Base-by-base conservation (phyloP, 345 rosid species). In the Angophora floribunda region DNA sequence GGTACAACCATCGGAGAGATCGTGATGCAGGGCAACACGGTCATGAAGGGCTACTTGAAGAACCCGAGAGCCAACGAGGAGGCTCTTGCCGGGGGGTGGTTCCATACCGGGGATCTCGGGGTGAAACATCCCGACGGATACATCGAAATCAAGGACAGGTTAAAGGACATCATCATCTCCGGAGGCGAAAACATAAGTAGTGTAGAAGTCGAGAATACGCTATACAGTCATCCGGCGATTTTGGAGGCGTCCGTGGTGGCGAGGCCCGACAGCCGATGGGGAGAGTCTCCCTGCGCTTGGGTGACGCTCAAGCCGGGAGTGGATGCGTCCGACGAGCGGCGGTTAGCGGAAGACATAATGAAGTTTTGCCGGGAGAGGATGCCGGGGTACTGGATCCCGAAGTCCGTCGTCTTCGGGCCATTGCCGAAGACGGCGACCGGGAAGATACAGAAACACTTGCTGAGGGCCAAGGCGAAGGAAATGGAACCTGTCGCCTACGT, bases 121-220 rank as follows among this genome's bases (percentile, higher is more conserved):
- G 90, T 89, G 44, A 36, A 65, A 51, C 90, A 89, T 24, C 90
- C 88, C 0, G 90, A 89, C 24, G 90, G 90, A 28, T 86, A 75
- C 85, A 24, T 89, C 47, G 86, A 89, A 22, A 86, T 89, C 51
- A 89, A 86, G 85, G 90, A 89, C 88, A 70, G 90, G 55, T 86
- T 85, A n/a, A 89, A 89, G 86, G 90, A 89, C n/a, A 67, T 89
- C 30, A 86, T 89, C 88, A 89, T 89, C 85, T 51, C 85, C 51
- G 90, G 90, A 32, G 90, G 88, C 21, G 88, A 67, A 70, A 86
- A 89, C 67, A 52, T 89, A 41, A 89, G 88, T 85, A 89, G 90
- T 36, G 17, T 89, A 32, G 90, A 70, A 78, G 67, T 89, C 15
- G 90, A 89, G 88, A 32, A 85, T 7, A 85, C 86, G 47, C 52